Evolutionary conservation across 441 rosid genomes (phyloP).

Genomic region (Syzygium syzygioides): DNA sequence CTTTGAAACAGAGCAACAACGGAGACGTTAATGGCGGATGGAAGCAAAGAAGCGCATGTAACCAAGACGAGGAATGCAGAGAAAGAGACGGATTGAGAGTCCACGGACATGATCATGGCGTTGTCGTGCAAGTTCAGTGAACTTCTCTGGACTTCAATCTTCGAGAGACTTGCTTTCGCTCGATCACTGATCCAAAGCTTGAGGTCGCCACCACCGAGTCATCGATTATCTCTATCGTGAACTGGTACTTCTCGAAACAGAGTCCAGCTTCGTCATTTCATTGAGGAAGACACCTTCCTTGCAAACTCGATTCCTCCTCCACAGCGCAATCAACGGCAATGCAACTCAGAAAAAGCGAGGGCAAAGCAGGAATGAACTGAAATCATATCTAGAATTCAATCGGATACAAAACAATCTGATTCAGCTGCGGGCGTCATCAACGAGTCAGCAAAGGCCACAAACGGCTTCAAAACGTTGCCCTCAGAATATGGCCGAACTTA

Average conservation of each 20-base stretch:
- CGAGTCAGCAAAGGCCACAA: too few species aligned
- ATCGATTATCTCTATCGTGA: background rate
- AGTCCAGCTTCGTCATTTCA: background rate
- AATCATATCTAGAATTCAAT: background rate
- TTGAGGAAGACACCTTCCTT: rapidly evolving
- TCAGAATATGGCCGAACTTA: too few species aligned
- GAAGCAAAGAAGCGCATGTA: too few species aligned
- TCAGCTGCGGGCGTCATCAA: too few species aligned
- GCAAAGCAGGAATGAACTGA: background rate
- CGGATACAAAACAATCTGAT: too few species aligned
- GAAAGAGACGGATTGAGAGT: background rate
- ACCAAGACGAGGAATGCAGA: too few species aligned
- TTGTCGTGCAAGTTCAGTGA: rapidly evolving
- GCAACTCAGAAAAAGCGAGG: background rate
- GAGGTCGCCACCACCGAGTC: background rate
- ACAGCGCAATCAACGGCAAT: background rate
- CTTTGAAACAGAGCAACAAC: too few species aligned
- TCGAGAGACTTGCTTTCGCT: background rate
- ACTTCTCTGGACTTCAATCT: background rate
- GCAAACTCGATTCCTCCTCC: background rate
- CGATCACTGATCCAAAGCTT: background rate
- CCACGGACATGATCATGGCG: background rate
- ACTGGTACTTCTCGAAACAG: background rate
- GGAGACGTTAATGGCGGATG: too few species aligned
- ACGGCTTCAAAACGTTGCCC: too few species aligned